These are phyloP conservation scores for Adenanthera pavonina DNA, from an alignment of 306 rosid species.

Conservation along the genomic window DNA sequence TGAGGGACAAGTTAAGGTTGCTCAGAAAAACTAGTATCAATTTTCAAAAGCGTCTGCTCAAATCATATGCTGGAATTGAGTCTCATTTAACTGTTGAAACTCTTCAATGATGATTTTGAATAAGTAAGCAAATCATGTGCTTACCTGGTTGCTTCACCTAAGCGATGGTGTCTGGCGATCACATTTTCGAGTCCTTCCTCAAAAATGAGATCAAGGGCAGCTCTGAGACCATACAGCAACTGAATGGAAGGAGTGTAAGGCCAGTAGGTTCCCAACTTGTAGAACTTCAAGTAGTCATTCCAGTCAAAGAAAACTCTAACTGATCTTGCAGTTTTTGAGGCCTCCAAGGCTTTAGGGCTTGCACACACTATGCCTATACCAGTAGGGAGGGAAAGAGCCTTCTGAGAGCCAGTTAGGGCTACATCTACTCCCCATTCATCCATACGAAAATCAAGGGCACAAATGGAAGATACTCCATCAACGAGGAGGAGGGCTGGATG, in stretches of 20 bases:
- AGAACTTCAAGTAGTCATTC: constrained; percentile 93
- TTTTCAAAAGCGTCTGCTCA: neutral
- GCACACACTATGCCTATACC: constrained; percentile 95
- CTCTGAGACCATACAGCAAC: constrained; percentile 73
- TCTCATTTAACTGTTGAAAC: constrained; percentile 11
- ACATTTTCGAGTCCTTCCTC: constrained; percentile 94
- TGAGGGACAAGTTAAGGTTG: neutral
- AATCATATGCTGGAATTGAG: neutral
- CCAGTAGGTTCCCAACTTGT: constrained; percentile 87
- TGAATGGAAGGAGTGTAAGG: constrained; percentile 99
- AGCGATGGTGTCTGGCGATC: constrained; percentile 75
- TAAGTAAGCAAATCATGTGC: neutral
- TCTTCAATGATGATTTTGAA: neutral
- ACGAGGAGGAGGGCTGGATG: constrained; percentile 95
- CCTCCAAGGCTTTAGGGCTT: constrained; percentile 90
- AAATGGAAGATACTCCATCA: constrained; percentile 96
- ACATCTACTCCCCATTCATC: constrained; percentile 99
- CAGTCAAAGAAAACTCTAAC: constrained; percentile 94
- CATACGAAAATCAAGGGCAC: constrained; percentile 97
- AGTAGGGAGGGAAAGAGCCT: constrained; percentile 97
- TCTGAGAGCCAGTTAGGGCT: constrained; percentile 94
- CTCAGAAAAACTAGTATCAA: neutral
- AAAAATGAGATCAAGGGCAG: constrained; percentile 69
- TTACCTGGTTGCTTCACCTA: constrained; percentile 90
- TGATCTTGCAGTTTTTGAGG: constrained; percentile 81